A percentile compares a stretch with the other conserved stretches of the same genome.
These are phyloP conservation scores for Cladophialophora yegresii DNA, from an alignment of 2,329 filamentous ascomycete genomes.

Conservation along the genomic window DNA sequence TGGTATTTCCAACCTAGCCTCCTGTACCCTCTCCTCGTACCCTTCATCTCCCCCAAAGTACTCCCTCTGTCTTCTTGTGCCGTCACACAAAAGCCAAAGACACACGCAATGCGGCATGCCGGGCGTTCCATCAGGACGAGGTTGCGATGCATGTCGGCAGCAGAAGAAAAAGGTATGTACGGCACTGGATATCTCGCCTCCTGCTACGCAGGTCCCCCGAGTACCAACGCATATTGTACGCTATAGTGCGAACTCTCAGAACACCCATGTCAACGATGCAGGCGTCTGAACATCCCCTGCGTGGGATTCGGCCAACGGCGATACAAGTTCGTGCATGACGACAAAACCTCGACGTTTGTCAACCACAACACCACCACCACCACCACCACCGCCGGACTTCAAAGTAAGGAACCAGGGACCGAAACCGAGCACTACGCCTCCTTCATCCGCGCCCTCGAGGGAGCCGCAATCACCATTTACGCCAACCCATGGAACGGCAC, in stretches of 20 bases:
- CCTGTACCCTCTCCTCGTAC: not conserved
- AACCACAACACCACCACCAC: not conserved
- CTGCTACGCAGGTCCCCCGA: no score
- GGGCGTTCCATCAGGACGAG: constrained; percentile 55
- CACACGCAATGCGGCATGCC: constrained; percentile 43
- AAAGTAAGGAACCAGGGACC: not conserved
- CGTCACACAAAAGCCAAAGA: not conserved
- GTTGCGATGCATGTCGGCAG: constrained; percentile 55
- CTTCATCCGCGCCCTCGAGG: not conserved
- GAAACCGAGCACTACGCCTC: not conserved
- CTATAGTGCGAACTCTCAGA: constrained; percentile 52
- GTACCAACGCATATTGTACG: not conserved
- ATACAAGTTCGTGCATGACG: constrained; percentile 51
- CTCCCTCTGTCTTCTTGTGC: not conserved
- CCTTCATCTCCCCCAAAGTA: not conserved
- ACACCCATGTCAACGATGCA: constrained; percentile 51
- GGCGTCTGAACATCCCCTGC: constrained; percentile 50
- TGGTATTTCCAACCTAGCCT: not conserved
- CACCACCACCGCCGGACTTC: not conserved
- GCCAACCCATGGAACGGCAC: constrained; percentile 41
- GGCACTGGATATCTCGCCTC: not conserved
- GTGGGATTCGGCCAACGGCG: constrained; percentile 52
- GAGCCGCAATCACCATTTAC: not conserved
- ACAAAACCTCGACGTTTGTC: constrained; percentile 15
- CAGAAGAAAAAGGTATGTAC: constrained; percentile 60